Base-by-base conservation (phyloP, 768 basidiomycete species). In the Lactifluus echinatus region DNA sequence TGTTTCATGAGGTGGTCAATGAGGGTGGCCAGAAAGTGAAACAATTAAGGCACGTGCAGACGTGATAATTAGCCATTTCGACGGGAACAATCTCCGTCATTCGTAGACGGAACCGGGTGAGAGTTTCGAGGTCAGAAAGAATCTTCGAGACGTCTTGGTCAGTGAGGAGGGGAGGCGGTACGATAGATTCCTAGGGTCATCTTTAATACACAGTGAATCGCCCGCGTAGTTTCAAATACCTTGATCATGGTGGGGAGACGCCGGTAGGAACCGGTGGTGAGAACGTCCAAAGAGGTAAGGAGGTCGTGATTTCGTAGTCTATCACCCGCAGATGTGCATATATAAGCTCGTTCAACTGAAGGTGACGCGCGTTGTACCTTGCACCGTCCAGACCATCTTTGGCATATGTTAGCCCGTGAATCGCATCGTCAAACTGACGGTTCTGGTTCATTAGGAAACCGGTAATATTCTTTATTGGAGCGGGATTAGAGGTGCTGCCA, bases 281-380 rank as follows among this genome's bases (percentile, higher is more conserved):
- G 76, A 53, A 97, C 88, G 63, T 93, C 88, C 36, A 97, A 73
- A 23, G 94, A 94, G 0, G 93, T 95, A 4, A 93, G 77, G 23
- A 97, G 74, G 70, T 98, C 95, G 59, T 94, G 92, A 71, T 97
- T 97, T 55, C 94, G 85, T 19, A 93, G 79, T 66, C 94, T 92
- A 65, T 5, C 1, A 33, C 33, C 29, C 17, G 21, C 31, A 23
- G 15, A 12, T 14, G 11, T 23, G 39, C 17, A 21, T 34, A 39
- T 19, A 40, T 3, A 23, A 45, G 8, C 24, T 21, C 15, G 10
- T 44, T 36, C 5, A 26, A 28, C 19, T 29, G 2, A 53, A 24
- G 14, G 21, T 31, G 26, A 17, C 11, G 19, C 17, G 6, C 6
- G 23, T 67, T 77, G 60, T 56, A 88, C 93, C 92, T 82, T 36